Evolutionary conservation across 2,329 filamentous ascomycete species (phyloP), one percentile per base, ranked within the genome.

Genomic region (Fusarium compactum): DNA sequence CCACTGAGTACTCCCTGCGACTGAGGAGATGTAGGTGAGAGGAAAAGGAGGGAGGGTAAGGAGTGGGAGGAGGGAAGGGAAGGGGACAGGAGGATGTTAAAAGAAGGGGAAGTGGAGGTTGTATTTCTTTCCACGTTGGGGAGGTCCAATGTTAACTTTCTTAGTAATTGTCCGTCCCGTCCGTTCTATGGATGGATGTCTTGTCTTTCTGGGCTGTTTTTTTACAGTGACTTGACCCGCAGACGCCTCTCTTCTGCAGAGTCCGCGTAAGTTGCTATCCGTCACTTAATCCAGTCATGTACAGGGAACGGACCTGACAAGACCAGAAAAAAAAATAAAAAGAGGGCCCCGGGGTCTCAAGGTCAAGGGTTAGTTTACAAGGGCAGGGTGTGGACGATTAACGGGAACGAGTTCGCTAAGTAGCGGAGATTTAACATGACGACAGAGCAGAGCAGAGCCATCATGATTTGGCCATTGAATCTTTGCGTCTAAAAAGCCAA

Each of bases 321-420:
- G 50, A 43, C 34, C 27, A 30, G 41, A 56, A 52, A 53, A 57
- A 51, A 47, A 65, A 69, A 48, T n/a, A 61, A 71, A 71, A 67
- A 69, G 64, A 65, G 67, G 62, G 50, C 62, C 68, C 63, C 30
- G 51, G 68, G 68, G 64, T 65, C 67, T 58, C 65, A 62, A 51
- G 18, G 40, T 16, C 45, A 41, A 55, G 45, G 53, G 53, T 38
- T 38, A 22, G 34, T 18, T 25, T 46, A 7, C 58, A 46, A 43
- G 44, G 58, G 58, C 50, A 70, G 62, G 67, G 67, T 69, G 67
- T 65, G 55, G 29, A 48, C 59, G 58, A 70, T 64, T 62, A 46
- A 57, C 65, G 65, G 67, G 67, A 71, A 54, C 60, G 67, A 68
- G 41, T 53, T 70, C 62, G 54, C 63, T 54, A 69, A 65, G n/a